Evolutionary conservation across 371 early-diverging fungal genomes (phyloP).

Genomic region (Mortierella sp.): DNA sequence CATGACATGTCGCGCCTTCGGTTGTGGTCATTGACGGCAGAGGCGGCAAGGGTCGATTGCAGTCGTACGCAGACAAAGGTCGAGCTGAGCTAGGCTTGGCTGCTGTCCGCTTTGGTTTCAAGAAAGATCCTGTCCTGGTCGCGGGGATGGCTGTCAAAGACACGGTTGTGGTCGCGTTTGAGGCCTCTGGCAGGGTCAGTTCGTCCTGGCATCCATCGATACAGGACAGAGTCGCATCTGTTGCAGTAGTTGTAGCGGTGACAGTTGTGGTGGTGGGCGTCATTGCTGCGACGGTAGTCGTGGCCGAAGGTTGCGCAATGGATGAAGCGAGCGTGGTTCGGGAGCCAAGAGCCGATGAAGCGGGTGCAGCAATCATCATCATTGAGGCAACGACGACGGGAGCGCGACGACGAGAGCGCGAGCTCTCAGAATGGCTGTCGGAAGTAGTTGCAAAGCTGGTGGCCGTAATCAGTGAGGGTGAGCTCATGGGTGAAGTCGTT

Average conservation of each 20-base stretch:
- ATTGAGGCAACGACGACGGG: neutral
- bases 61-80: neutral
- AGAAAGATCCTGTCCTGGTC: neutral
- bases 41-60: too few species aligned
- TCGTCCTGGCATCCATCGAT: neutral
- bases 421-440: conserved; percentile 10
- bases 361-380: too few species aligned
- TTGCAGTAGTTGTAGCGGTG: neutral
- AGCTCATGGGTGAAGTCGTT: conserved; percentile 14
- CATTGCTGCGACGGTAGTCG: neutral
- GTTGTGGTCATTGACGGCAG: too few species aligned
- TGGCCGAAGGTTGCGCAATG: neutral
- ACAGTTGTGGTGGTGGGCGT: neutral
- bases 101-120: neutral
- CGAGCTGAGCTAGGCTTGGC: neutral
- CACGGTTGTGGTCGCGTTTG: neutral
- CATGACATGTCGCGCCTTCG: too few species aligned
- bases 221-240: neutral
- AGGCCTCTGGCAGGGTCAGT: neutral
- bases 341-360: too few species aligned
- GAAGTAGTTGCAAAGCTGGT: conserved; percentile 1
- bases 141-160: neutral
- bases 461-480: conserved; percentile 12
- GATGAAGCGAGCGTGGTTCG: too few species aligned
- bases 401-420: neutral